phyloP scores from a whole-genome alignment of 2,329 filamentous ascomycete genomes.

The Arthrobotrys megalospora region DNA sequence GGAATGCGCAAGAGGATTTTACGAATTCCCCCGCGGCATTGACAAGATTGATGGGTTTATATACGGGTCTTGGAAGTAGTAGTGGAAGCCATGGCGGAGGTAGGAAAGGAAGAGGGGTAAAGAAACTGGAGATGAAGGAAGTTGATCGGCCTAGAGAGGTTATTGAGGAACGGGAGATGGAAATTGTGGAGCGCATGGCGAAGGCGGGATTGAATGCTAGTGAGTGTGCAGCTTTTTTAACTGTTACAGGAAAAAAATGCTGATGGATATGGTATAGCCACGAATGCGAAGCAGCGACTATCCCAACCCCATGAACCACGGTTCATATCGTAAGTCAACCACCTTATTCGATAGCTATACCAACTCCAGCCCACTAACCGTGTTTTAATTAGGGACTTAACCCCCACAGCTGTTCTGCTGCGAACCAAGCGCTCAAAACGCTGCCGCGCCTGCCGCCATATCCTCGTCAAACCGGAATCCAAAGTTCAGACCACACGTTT shows the following conservation, averaged over 20 bases:
- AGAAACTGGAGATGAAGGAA: conserved; percentile 63
- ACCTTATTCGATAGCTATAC: background rate
- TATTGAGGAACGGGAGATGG: conserved; percentile 61
- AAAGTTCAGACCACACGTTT: conserved; percentile 91
- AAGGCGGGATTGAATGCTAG: conserved; percentile 62
- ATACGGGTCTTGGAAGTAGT: conserved; percentile 60
- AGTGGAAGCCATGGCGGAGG: conserved; percentile 29
- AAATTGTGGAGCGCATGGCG: conserved; percentile 63
- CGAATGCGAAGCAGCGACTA: conserved; percentile 61
- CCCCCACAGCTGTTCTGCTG: conserved; percentile 85
- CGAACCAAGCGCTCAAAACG: conserved; percentile 94
- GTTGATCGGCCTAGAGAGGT: conserved; percentile 62
- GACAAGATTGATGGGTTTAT: conserved; percentile 65
- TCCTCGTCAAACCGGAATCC: conserved; percentile 92
- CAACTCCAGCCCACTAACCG: background rate
- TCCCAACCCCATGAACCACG: conserved; percentile 62
- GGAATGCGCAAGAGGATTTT: conserved; percentile 62
- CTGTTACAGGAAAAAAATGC: background rate
- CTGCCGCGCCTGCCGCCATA: conserved; percentile 92
- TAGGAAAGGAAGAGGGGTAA: conserved; percentile 56
- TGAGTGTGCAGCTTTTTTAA: conserved; percentile 32
- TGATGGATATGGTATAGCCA: conserved; percentile 38
- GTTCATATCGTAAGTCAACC: conserved; percentile 60
- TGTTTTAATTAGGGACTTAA: conserved; percentile 72
- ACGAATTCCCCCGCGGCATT: conserved; percentile 64